phyloP scores from a whole-genome alignment of 192 early-diverging fungal genomes.

The Geranomyces variabilis region DNA sequence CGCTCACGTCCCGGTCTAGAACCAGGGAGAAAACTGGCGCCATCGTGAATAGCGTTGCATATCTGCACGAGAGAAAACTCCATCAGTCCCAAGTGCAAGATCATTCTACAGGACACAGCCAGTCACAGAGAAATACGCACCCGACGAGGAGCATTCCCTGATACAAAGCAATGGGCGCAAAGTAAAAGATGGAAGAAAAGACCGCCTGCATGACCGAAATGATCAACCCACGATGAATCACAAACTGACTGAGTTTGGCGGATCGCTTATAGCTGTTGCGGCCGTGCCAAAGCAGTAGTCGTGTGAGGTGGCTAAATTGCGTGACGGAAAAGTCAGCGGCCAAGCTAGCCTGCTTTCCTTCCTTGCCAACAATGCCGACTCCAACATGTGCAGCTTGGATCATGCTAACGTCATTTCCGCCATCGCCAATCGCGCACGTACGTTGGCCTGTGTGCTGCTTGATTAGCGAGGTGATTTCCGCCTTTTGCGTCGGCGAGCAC shows the following conservation, averaged over 20 bases:
- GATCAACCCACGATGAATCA: constrained; percentile 95
- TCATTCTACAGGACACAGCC: neutral
- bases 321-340: constrained; percentile 92
- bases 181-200: constrained; percentile 94
- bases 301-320: constrained; percentile 86
- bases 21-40: constrained; percentile 96
- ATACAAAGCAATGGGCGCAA: constrained; percentile 94
- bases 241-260: constrained; percentile 92
- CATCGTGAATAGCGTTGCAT: constrained; percentile 97
- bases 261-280: constrained; percentile 90
- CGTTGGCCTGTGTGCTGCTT: constrained; percentile 65
- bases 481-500: constrained; percentile 97
- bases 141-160: constrained; percentile 48
- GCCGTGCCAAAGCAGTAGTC: constrained; percentile 92
- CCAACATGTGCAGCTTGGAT: constrained; percentile 97
- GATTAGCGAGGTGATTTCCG: constrained; percentile 83
- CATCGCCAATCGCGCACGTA: constrained; percentile 91
- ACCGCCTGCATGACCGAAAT: constrained; percentile 98
- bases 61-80: constrained; percentile 40
- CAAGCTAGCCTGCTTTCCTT: constrained; percentile 91
- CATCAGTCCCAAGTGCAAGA: neutral
- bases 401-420: constrained; percentile 97
- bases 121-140: neutral
- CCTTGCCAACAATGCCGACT: constrained; percentile 95
- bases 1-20: constrained; percentile 85